A percentile compares a stretch with the other conserved stretches of the same genome.
Conservation (phyloP, 805 yeast species). For the Priceomyces haplophilus region DNA sequence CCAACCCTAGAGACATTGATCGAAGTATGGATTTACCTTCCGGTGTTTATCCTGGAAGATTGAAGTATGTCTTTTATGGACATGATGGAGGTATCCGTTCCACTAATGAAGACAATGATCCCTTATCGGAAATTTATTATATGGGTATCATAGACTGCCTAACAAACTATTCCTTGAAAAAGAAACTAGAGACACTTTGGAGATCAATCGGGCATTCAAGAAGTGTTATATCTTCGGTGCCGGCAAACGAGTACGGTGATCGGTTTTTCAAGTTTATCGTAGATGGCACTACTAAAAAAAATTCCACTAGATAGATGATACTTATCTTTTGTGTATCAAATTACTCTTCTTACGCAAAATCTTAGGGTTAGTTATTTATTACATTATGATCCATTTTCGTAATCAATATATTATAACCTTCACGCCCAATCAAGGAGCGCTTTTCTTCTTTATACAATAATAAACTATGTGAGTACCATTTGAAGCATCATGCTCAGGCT, state of each 20-base stretch:
- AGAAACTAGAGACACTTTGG: conserved; percentile 82
- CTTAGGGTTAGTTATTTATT: neutral
- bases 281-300: conserved; percentile 21
- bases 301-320: conserved; percentile 1
- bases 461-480: too few species aligned
- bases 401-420: too few species aligned
- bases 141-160: conserved; percentile 93
- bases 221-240: conserved; percentile 78
- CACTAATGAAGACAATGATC: conserved; percentile 60
- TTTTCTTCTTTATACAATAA: too few species aligned
- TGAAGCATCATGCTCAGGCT: too few species aligned
- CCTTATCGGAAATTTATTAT: conserved; percentile 71
- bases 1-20: conserved; percentile 46
- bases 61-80: conserved; percentile 60
- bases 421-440: too few species aligned
- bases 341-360: neutral
- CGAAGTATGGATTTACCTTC: conserved; percentile 40
- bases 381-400: too few species aligned
- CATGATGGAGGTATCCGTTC: conserved; percentile 85
- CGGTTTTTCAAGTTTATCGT: conserved; percentile 73
- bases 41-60: conserved; percentile 45
- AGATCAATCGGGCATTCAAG: conserved; percentile 69
- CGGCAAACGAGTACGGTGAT: conserved; percentile 86
- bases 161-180: conserved; percentile 72
- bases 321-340: neutral